Conservation (phyloP, 179 eudicot genomes). For the Nepenthes alata region DNA sequence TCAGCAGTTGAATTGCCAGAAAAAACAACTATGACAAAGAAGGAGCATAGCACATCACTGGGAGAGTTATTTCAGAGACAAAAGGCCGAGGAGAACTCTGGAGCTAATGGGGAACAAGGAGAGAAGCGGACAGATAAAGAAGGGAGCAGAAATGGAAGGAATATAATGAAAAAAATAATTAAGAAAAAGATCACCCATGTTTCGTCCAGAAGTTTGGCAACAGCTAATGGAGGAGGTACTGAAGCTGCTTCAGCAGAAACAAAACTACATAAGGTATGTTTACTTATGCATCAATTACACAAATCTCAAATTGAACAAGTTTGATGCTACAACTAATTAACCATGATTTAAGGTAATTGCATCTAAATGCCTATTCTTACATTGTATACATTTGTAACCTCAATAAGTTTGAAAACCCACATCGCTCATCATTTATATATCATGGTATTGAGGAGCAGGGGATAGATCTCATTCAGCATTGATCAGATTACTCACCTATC, state of each 20-base stretch:
- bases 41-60: slow-evolving; percentile 53
- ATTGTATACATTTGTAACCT: too few species aligned
- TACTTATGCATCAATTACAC: background rate
- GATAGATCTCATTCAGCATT: too few species aligned
- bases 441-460: too few species aligned
- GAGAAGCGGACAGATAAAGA: slow-evolving; percentile 48
- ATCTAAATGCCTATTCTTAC: background rate
- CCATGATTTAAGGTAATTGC: background rate
- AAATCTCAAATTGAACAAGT: background rate
- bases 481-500: too few species aligned
- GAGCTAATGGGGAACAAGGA: slow-evolving; percentile 24
- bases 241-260: slow-evolving; percentile 44
- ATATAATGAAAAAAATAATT: slow-evolving; percentile 57
- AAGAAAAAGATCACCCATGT: slow-evolving; percentile 39
- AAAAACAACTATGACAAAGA: slow-evolving; percentile 29
- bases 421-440: too few species aligned
- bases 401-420: too few species aligned
- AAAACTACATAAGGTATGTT: slow-evolving; percentile 53
- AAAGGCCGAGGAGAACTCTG: slow-evolving; percentile 47
- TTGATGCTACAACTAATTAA: background rate
- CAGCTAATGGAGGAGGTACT: slow-evolving; percentile 21
- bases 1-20: slow-evolving; percentile 57
- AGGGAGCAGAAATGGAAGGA: slow-evolving; percentile 41
- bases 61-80: slow-evolving; percentile 80
- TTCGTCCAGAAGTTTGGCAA: slow-evolving; percentile 32